Base-by-base conservation (phyloP, 2,329 filamentous ascomycete species). In the Colletotrichum acutatum region DNA sequence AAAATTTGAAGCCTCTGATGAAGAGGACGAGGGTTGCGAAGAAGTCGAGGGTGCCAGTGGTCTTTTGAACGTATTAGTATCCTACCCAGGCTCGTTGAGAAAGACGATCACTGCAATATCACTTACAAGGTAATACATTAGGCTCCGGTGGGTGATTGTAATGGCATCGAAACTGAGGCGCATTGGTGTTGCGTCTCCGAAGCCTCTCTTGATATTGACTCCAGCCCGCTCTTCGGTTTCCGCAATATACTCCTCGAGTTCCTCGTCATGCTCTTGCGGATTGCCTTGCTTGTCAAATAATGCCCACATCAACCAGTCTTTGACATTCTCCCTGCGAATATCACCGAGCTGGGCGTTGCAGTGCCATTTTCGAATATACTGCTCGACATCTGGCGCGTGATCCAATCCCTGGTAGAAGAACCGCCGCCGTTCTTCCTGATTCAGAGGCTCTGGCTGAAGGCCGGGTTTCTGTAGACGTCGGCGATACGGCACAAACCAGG, bases 281-380 rank as follows among this genome's bases (percentile, higher is more conserved):
- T 83, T 81, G 79, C 4, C 85, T 81, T 11, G 82, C 6, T 72
- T 77, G 60, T 92, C 90, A 72, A 92, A 89, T 77, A 94, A 90
- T 1, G 89, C 91, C 93, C 92, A 94, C 19, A 88, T 83, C 32
- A 93, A 80, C 77, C 93, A 94, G 75, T 93, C 90, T 76, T 86
- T 87, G 63, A 94, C 81, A 76, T 94, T 93, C n/a, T 93, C 91
- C 24, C 88, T 83, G 58, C 87, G 85, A 69, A 94, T 90, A 28
- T 92, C 90, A 24, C 83, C 80, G 1, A 84, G 71, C 16, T 87
- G 83, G 1, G 91, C 90, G 46, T 88, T 89, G n/a, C 90, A 84
- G 75, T 94, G 93, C 92, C 92, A 94, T 72, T 85, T 85, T 56
- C 83, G 85, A 53, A 94, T 76, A 77, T 92, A 94, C 28, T 81